Conservation (phyloP, 106 monocot genomes). For the Acorus calamus region DNA sequence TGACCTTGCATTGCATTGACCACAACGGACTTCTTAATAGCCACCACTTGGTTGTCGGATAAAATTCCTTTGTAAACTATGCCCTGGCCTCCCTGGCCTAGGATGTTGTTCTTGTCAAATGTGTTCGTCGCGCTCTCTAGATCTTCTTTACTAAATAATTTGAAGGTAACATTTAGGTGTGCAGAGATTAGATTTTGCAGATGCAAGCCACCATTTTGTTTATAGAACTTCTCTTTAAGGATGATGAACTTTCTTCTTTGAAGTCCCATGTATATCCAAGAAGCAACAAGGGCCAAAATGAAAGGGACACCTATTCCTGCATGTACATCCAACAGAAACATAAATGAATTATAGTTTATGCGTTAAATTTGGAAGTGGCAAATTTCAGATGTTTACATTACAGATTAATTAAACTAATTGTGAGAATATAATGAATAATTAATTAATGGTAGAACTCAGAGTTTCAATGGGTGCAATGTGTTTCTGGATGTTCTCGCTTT, state of each 20-base stretch:
- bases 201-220: conserved; percentile 1
- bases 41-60: neutral
- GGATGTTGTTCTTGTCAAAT: conserved; percentile 1
- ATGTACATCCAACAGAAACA: too few relatives aligned
- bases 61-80: conserved; percentile 11
- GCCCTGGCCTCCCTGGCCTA: conserved; percentile 6
- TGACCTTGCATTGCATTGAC: conserved; percentile 4
- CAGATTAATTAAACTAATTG: too few relatives aligned
- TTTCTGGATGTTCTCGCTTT: too few relatives aligned
- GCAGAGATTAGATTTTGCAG: conserved; percentile 1
- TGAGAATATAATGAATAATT: too few relatives aligned
- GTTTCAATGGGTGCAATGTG: too few relatives aligned
- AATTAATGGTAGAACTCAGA: too few relatives aligned
- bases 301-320: conserved; percentile 1
- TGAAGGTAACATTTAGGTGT: conserved; percentile 2
- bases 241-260: conserved; percentile 7
- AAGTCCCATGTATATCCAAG: neutral
- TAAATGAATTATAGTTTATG: too few relatives aligned
- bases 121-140: conserved; percentile 11
- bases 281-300: neutral
- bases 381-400: too few relatives aligned
- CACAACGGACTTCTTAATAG: conserved; percentile 9
- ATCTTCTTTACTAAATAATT: conserved; percentile 11
- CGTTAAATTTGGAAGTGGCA: too few relatives aligned
- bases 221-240: conserved; percentile 1